Percentiles rank a stretch among this genome's conserved stretches.
These are phyloP conservation scores for Epichloe coenophiala DNA, from an alignment of 2,329 filamentous ascomycete genomes.

Conservation along the genomic window DNA sequence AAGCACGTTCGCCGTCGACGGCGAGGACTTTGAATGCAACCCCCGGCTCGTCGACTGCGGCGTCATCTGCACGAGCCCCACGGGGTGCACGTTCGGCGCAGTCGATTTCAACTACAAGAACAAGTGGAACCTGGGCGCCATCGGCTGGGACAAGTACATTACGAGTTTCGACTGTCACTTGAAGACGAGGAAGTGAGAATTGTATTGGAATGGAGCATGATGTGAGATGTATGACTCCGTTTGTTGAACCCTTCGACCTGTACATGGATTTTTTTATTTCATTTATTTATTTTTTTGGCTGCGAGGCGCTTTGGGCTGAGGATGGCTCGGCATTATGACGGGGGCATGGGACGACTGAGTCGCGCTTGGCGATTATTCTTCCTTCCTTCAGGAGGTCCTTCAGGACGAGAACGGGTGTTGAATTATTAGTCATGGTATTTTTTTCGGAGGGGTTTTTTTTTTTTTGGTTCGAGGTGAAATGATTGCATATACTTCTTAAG, in stretches of 20 bases:
- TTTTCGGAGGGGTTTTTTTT: too few relatives aligned
- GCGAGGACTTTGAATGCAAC: slow-evolving; percentile 33
- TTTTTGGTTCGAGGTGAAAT: too few relatives aligned
- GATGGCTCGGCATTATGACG: background rate
- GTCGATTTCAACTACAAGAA: slow-evolving; percentile 30
- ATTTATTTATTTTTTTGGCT: background rate
- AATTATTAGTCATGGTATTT: too few relatives aligned
- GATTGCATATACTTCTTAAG: too few relatives aligned
- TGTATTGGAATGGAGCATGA: background rate
- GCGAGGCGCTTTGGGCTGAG: background rate
- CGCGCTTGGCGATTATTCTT: too few relatives aligned
- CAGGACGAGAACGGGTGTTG: background rate
- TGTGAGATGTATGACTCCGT: background rate
- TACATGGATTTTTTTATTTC: background rate
- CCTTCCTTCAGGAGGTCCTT: background rate
- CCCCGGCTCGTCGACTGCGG: slow-evolving; percentile 26
- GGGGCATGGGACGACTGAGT: too few relatives aligned
- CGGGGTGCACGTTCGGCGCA: slow-evolving; percentile 37
- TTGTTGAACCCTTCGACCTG: background rate
- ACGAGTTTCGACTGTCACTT: slow-evolving; percentile 20
- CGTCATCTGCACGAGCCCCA: slow-evolving; percentile 33
- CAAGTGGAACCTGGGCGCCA: slow-evolving; percentile 33
- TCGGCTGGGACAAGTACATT: slow-evolving; percentile 29
- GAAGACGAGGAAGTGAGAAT: background rate
- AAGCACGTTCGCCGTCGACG: slow-evolving; percentile 37